These are phyloP conservation scores for Juncus effusus DNA, from an alignment of 176 grass and related monocot genomes.

Conservation along the genomic window DNA sequence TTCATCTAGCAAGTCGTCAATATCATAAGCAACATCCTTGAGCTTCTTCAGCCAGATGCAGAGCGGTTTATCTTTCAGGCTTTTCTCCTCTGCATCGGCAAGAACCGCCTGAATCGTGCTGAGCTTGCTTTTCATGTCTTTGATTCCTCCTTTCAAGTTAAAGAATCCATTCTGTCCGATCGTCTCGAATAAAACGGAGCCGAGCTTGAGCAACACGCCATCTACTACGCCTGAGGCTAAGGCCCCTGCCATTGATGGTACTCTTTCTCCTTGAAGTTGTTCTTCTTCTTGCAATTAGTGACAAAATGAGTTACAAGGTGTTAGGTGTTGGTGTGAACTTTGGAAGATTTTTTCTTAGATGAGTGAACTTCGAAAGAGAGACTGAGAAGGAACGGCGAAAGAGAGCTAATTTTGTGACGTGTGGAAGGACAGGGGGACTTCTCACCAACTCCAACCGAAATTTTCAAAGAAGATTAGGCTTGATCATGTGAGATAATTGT, in stretches of 20 bases:
- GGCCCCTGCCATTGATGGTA: neutral
- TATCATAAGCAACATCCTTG: conserved; percentile 32
- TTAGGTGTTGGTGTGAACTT: too few species aligned
- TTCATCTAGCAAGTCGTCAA: conserved; percentile 29
- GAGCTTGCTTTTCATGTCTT: conserved; percentile 21
- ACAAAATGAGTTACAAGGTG: too few species aligned
- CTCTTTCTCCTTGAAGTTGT: neutral
- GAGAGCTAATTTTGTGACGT: too few species aligned
- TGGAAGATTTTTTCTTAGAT: too few species aligned
- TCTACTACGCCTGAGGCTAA: conserved; percentile 16
- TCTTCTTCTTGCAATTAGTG: too few species aligned
- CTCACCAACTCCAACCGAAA: too few species aligned
- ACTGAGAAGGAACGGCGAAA: too few species aligned
- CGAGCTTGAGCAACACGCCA: conserved; percentile 10
- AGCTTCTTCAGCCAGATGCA: conserved; percentile 29
- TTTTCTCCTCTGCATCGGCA: conserved; percentile 27
- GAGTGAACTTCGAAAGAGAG: too few species aligned
- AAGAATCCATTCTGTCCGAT: conserved; percentile 11
- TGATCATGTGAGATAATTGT: too few species aligned
- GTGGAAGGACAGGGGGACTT: too few species aligned
- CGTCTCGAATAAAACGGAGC: neutral
- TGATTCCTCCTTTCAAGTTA: neutral
- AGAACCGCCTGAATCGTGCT: conserved; percentile 12
- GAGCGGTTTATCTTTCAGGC: conserved; percentile 18
- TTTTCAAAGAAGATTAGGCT: too few species aligned